These are phyloP conservation scores for Beauveria pseudobassiana DNA, from an alignment of 2,329 filamentous ascomycete genomes.

Conservation along the genomic window DNA sequence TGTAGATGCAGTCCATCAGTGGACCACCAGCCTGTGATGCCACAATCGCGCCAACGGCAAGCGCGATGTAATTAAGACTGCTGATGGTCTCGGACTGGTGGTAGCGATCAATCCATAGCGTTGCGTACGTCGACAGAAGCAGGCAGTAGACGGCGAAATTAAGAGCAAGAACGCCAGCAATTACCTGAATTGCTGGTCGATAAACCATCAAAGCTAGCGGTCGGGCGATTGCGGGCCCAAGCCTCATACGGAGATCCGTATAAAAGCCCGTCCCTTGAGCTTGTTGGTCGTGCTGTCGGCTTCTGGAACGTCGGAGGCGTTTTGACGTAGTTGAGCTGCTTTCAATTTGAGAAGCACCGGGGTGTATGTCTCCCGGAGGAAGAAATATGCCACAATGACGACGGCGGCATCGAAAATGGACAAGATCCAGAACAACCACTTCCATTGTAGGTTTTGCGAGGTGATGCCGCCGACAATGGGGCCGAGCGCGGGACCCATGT, in stretches of 20 bases:
- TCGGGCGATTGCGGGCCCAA: neutral
- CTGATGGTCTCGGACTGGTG: slow-evolving; percentile 33
- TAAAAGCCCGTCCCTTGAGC: neutral
- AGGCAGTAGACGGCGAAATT: slow-evolving; percentile 44
- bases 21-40: slow-evolving; percentile 28
- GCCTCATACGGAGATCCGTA: neutral
- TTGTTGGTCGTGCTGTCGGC: neutral
- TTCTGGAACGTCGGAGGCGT: neutral
- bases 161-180: slow-evolving; percentile 37
- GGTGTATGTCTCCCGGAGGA: slow-evolving; percentile 51
- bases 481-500: slow-evolving; percentile 57
- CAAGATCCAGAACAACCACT: slow-evolving; percentile 62
- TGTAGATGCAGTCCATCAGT: slow-evolving; percentile 31
- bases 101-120: slow-evolving; percentile 40
- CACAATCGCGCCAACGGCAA: slow-evolving; percentile 35
- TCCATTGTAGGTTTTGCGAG: slow-evolving; percentile 54
- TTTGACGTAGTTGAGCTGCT: neutral
- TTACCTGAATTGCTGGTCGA: slow-evolving; percentile 39
- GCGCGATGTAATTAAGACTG: slow-evolving; percentile 43
- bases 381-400: slow-evolving; percentile 43
- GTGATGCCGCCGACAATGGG: slow-evolving; percentile 62
- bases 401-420: slow-evolving; percentile 50
- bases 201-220: slow-evolving; percentile 28
- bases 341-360: slow-evolving; percentile 46
- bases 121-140: slow-evolving; percentile 44